A percentile compares a stretch with the other conserved stretches of the same genome.
These are phyloP conservation scores for Microbotryomycetes sp. DNA, from an alignment of 1,284 basidiomycete species.

Conservation along the genomic window DNA sequence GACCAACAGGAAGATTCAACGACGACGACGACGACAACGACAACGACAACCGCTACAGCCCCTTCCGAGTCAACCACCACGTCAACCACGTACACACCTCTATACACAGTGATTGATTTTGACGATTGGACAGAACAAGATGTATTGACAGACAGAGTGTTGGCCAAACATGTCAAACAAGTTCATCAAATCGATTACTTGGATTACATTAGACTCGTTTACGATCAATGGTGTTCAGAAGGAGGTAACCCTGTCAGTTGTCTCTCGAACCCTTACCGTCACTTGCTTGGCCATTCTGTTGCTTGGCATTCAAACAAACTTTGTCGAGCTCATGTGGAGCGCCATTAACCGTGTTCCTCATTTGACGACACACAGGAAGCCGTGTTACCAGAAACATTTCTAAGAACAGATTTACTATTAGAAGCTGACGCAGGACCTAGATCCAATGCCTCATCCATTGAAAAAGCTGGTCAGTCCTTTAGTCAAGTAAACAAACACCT, in stretches of 20 bases:
- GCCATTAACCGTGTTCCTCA: not conserved
- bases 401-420: slow-evolving; percentile 34
- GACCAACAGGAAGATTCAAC: not conserved
- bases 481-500: slow-evolving; percentile 3
- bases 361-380: slow-evolving; percentile 37
- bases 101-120: not conserved
- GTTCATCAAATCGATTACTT: slow-evolving; percentile 41
- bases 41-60: slow-evolving; percentile 7
- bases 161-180: slow-evolving; percentile 12
- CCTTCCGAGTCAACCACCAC: slow-evolving; percentile 13
- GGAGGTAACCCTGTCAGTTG: slow-evolving; percentile 41
- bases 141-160: slow-evolving; percentile 19
- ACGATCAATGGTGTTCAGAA: slow-evolving; percentile 41
- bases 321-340: not conserved
- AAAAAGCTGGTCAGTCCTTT: slow-evolving; percentile 39
- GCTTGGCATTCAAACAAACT: no score
- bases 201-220: slow-evolving; percentile 40
- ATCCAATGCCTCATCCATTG: slow-evolving; percentile 30
- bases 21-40: slow-evolving; percentile 7
- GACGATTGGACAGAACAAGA: slow-evolving; percentile 2
- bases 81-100: slow-evolving; percentile 10
- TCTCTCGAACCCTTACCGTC: not conserved
- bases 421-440: slow-evolving; percentile 4
- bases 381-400: slow-evolving; percentile 44
- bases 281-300: no score